phyloP scores from a whole-genome alignment of 352 stramenopile genomes.

The Globisporangium cederbergense region DNA sequence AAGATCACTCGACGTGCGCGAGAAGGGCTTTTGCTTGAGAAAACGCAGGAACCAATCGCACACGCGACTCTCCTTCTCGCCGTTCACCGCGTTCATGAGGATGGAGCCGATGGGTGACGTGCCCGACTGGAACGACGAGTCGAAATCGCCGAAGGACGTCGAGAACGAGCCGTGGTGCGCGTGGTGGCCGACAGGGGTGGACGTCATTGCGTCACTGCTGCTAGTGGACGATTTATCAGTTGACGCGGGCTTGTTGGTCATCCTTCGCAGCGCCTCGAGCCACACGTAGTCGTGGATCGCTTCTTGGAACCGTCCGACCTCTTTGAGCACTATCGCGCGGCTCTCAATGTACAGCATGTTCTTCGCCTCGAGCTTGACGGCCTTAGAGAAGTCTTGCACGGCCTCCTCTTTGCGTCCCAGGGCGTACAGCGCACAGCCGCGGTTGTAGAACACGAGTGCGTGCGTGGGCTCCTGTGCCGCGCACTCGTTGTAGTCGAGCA shows the following conservation, averaged over 20 bases:
- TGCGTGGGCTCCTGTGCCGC: slow-evolving; percentile 35
- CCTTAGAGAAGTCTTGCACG: slow-evolving; percentile 50
- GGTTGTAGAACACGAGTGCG: slow-evolving; percentile 53
- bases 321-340: slow-evolving; percentile 51
- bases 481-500: slow-evolving; percentile 56
- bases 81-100: slow-evolving; percentile 15
- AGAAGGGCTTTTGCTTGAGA: slow-evolving; percentile 29
- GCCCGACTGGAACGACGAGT: slow-evolving; percentile 7
- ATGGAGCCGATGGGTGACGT: neutral
- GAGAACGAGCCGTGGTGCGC: slow-evolving; percentile 22
- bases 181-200: neutral
- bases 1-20: slow-evolving; percentile 24
- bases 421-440: slow-evolving; percentile 56
- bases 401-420: slow-evolving; percentile 40
- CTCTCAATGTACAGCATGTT: slow-evolving; percentile 64
- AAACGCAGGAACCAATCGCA: slow-evolving; percentile 40
- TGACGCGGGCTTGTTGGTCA: neutral
- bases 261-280: slow-evolving; percentile 46
- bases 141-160: slow-evolving; percentile 22
- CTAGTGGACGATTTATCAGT: neutral
- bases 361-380: slow-evolving; percentile 63
- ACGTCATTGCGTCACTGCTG: neutral
- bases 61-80: slow-evolving; percentile 31
- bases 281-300: slow-evolving; percentile 71
- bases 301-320: slow-evolving; percentile 61